Evolutionary conservation across 2,329 filamentous ascomycete species (phyloP).

Genomic region (Aspergillus luchuensis): DNA sequence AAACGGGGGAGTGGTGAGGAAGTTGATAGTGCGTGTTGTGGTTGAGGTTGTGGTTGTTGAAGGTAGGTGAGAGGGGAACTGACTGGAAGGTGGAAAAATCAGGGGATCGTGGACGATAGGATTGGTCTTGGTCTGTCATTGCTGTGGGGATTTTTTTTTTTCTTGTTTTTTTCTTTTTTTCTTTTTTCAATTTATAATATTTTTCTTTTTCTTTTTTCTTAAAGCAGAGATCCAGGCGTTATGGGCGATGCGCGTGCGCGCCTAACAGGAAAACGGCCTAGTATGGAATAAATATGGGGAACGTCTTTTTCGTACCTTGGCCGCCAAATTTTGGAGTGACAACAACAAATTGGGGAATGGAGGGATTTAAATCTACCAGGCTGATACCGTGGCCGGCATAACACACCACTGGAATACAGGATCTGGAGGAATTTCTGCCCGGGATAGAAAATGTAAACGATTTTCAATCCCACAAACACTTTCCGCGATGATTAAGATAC

Average conservation of each 20-base stretch:
- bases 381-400: too few relatives aligned
- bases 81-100: conserved; percentile 54
- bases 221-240: conserved; percentile 2
- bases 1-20: conserved; percentile 31
- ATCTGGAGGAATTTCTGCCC: too few relatives aligned
- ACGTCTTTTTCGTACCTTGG: conserved; percentile 4
- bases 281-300: conserved; percentile 17
- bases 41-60: background rate
- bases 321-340: background rate
- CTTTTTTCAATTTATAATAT: conserved; percentile 17
- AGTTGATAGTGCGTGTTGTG: conserved; percentile 1
- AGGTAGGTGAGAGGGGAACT: conserved; percentile 38
- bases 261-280: conserved; percentile 7
- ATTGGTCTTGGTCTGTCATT: conserved; percentile 49
- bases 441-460: too few relatives aligned
- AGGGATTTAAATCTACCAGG: background rate
- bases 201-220: conserved; percentile 6
- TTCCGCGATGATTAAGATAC: background rate
- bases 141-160: conserved; percentile 28
- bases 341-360: background rate
- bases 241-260: conserved; percentile 15
- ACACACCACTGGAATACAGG: too few relatives aligned
- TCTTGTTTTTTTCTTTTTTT: conserved; percentile 13
- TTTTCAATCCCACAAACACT: background rate
- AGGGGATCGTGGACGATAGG: conserved; percentile 52